Evolutionary conservation across 805 yeast species (phyloP), one percentile per base, ranked within the genome.

Genomic region (Schwanniomyces yamadae): DNA sequence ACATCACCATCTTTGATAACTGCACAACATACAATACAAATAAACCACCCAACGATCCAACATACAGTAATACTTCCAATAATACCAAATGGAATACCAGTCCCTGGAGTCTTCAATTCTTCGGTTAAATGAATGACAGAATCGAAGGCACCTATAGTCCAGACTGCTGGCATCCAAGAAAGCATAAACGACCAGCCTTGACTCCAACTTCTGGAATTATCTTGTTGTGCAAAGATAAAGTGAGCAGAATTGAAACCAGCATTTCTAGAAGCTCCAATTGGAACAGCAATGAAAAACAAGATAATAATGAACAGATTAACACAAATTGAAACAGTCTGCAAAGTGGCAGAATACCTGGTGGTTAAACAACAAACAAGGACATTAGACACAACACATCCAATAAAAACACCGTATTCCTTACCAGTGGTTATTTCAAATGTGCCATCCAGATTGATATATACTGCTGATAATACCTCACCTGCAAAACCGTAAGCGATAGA

Each of bases 141-240:
- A 54, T 82, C 89, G 54, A 80, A 82, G 0, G 84, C 79, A 17
- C 84, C 84, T 52, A 82, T 81, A 13, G 86, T 80, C 89, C 90
- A 83, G 40, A 81, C 73, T 1, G 81, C 79, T 0, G 87, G 80
- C 77, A 79, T 71, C 71, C 79, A 75, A 10, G 73, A 66, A 26
- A 73, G 73, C 45, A 79, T 56, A 55, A 66, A 75, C 30, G 77
- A 71, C 60, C 61, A 57, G 6, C 56, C 57, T 13, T 29, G 23
- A 6, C 30, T 66, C 80, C 84, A 82, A 23, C 67, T 71, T 23
- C 79, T 63, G 33, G 55, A 57, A 50, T 78, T 78, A 18, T 70
- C 61, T 36, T 70, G 67, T 27, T 70, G 55, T 20, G 79, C 78
- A 55, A 80, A 82, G 20, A 82, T 80, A 52, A 67, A 80, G 6